These are phyloP conservation scores for Thalassiosira livingstoniorum DNA, from an alignment of 352 stramenopile genomes.

Conservation along the genomic window DNA sequence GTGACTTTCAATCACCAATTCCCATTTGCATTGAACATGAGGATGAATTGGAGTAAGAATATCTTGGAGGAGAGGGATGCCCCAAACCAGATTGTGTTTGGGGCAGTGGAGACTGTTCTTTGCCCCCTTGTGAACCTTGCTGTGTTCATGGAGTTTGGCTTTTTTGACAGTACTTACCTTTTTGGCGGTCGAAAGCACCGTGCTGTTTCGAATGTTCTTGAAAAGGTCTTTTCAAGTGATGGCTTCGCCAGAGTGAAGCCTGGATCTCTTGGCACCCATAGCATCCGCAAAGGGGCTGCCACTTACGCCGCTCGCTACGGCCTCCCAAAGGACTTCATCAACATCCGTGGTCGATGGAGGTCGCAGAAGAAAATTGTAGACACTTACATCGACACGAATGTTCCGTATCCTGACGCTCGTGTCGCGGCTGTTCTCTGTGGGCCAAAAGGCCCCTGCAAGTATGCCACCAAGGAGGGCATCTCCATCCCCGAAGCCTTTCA, in stretches of 20 bases:
- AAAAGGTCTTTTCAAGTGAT: not conserved
- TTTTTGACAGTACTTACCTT: not conserved
- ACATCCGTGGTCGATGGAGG: not conserved
- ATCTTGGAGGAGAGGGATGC: not conserved
- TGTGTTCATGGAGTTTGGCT: not conserved
- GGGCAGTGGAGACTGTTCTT: not conserved
- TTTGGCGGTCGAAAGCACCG: not conserved
- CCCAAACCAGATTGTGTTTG: not conserved
- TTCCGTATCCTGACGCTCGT: not conserved
- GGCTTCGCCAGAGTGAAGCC: not conserved
- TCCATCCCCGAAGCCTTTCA: not conserved
- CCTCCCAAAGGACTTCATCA: not conserved
- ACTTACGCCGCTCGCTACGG: not conserved
- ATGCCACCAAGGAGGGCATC: not conserved
- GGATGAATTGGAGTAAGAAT: not conserved
- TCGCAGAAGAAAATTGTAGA: not conserved
- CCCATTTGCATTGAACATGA: not conserved
- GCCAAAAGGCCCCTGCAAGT: not conserved
- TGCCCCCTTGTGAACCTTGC: constrained; percentile 2
- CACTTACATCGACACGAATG: not conserved
- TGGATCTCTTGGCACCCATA: not conserved
- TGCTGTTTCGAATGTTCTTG: not conserved
- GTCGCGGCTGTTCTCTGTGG: not conserved
- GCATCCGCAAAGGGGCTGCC: too few relatives aligned
- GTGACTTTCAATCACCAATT: not conserved